Base-by-base conservation (phyloP, 2,329 filamentous ascomycete genomes). In the Neonectria sp. region DNA sequence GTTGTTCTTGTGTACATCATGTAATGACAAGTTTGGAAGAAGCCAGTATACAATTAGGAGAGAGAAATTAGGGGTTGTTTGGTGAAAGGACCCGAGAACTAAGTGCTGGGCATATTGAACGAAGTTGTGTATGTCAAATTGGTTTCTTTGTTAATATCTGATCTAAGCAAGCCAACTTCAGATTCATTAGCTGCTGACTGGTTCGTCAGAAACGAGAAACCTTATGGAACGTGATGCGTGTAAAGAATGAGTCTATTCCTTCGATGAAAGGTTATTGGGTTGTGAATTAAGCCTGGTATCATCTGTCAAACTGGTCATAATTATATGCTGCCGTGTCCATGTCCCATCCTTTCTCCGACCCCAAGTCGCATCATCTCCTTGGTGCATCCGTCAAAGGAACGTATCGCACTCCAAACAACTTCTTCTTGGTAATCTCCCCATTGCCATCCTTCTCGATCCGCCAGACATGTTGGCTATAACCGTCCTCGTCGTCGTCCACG, bases 311-410 rank as follows among this genome's bases (percentile, higher is more conserved):
- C 37, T 65, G 51, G n/a, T 27, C 46, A 57, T 57, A 51, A 45
- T 33, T 29, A 48, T 35, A 25, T 29, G 11, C 35, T n/a, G 12
- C 24, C 45, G 5, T 12, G 25, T 25, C 48, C 17, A 21, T 9
- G 40, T 45, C 15, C 15, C n/a, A 35, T 12, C 49, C 40, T 58
- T 11, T 24, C 31, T 4, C 27, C 7, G 12, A 43, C 31, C 35
- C 48, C 27, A 13, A 37, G 13, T 45, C 25, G 60, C 62, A 40
- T 43, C 51, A 58, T 31, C 60, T 66, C 52, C 68, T 76, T 11
- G 91, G 91, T 25, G 91, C 87, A 82, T 95, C 91, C 5, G 92
- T 94, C 80, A 95, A 81, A 4, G 92, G 92, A 65, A 95, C 93
- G 82, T 95, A 95, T 71, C 89, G 83, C 48, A 95, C 93, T 0